Conservation (phyloP, 2,329 filamentous ascomycete species). For the Lasiodiplodia theobromae region DNA sequence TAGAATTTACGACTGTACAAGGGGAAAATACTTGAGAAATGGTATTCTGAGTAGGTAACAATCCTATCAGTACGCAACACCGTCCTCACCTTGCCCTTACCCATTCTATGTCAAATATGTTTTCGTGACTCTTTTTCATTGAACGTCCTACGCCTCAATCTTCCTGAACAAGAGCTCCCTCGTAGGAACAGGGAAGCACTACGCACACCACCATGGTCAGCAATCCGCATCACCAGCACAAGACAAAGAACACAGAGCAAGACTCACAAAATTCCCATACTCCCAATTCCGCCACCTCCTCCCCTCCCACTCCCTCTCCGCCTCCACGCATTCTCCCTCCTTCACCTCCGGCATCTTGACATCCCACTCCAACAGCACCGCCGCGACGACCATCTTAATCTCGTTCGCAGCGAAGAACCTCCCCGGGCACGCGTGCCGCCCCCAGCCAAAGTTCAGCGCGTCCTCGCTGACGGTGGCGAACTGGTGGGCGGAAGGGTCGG, state of each 20-base stretch:
- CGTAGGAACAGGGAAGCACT: slow-evolving; percentile 27
- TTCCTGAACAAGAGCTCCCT: slow-evolving; percentile 25
- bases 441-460: slow-evolving; percentile 40
- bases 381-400: slow-evolving; percentile 43
- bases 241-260: no score
- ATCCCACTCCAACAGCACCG: not conserved
- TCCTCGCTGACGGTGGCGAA: slow-evolving; percentile 1
- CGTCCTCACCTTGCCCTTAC: no score
- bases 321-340: not conserved
- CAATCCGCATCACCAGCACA: not conserved
- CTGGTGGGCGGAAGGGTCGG: slow-evolving; percentile 33
- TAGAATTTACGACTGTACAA: no score
- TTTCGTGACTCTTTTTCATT: no score
- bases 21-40: no score
- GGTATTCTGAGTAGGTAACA: no score
- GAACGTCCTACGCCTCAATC: not conserved
- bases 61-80: no score
- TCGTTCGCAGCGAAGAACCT: slow-evolving; percentile 44
- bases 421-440: slow-evolving; percentile 42
- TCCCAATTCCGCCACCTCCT: slow-evolving; percentile 33
- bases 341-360: not conserved
- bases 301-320: slow-evolving; percentile 33
- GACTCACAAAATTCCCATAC: slow-evolving; percentile 19
- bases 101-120: no score
- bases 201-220: not conserved